These are phyloP conservation scores for Dothistroma septosporum DNA, from an alignment of 2,329 filamentous ascomycete genomes.

Conservation along the genomic window DNA sequence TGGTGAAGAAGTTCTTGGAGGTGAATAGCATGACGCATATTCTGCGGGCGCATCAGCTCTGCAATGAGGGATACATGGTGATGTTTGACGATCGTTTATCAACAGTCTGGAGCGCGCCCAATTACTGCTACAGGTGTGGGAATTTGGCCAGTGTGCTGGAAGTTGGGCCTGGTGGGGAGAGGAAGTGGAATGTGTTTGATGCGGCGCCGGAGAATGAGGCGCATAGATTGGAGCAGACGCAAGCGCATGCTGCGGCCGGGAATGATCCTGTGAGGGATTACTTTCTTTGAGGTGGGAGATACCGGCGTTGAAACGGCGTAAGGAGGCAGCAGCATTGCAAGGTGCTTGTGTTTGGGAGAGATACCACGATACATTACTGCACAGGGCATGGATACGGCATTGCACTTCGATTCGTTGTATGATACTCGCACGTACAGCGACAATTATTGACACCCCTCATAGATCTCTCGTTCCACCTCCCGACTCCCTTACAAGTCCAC, in stretches of 20 bases:
- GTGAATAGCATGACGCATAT: slow-evolving; percentile 99
- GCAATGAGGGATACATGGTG: slow-evolving; percentile 96
- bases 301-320: slow-evolving; percentile 8
- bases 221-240: slow-evolving; percentile 75
- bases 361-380: slow-evolving; percentile 16
- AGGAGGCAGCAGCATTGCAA: slow-evolving; percentile 5
- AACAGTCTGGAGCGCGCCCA: slow-evolving; percentile 97
- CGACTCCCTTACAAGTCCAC: neutral
- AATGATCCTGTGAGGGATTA: slow-evolving; percentile 68
- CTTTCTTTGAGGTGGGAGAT: slow-evolving; percentile 53
- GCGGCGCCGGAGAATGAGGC: slow-evolving; percentile 93
- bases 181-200: slow-evolving; percentile 97
- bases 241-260: slow-evolving; percentile 61
- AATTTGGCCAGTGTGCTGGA: slow-evolving; percentile 97
- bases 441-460: neutral
- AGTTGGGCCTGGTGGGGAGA: slow-evolving; percentile 85
- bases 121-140: slow-evolving; percentile 67
- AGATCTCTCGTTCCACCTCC: neutral
- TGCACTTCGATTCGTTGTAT: neutral
- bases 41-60: slow-evolving; percentile 93
- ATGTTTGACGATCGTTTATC: slow-evolving; percentile 91
- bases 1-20: slow-evolving; percentile 95
- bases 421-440: neutral
- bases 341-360: slow-evolving; percentile 6
- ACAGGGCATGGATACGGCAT: slow-evolving; percentile 1